These are phyloP conservation scores for Stemphylium beticola DNA, from an alignment of 2,329 filamentous ascomycete species.

Conservation along the genomic window DNA sequence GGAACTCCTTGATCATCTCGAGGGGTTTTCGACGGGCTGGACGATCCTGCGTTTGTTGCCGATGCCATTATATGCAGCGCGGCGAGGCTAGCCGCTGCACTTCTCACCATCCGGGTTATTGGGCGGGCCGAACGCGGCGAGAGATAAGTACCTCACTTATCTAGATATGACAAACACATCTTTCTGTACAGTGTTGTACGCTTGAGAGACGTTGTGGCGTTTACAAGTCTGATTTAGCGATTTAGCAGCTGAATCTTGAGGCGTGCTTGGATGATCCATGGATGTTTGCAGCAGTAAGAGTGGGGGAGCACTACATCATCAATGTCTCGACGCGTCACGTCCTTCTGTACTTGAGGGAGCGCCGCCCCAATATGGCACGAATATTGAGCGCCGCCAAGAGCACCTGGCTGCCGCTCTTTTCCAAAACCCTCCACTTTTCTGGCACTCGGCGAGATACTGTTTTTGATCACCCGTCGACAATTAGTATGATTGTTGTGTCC, in stretches of 20 bases:
- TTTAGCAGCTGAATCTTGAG: no score
- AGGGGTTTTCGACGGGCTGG: no score
- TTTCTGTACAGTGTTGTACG: not conserved
- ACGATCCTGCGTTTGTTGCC: not conserved
- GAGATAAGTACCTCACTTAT: not conserved
- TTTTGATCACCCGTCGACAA: no score
- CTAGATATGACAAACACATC: not conserved
- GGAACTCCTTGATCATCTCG: not conserved
- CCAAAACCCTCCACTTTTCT: no score
- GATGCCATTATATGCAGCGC: not conserved
- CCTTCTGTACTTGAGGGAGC: no score
- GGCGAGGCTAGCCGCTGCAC: not conserved
- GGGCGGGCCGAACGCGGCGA: not conserved
- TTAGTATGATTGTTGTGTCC: no score
- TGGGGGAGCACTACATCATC: not conserved
- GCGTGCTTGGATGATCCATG: not conserved
- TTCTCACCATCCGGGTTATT: not conserved
- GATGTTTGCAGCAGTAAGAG: not conserved
- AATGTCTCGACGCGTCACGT: not conserved
- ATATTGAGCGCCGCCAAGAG: no score
- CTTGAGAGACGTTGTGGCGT: no score
- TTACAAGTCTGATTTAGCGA: no score
- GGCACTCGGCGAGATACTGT: no score
- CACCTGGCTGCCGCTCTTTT: no score
- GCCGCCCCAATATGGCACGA: no score